A percentile compares a stretch with the other conserved stretches of the same genome.
These are phyloP conservation scores for Beauveria sp. DNA, from an alignment of 2,329 filamentous ascomycete species.

Conservation along the genomic window DNA sequence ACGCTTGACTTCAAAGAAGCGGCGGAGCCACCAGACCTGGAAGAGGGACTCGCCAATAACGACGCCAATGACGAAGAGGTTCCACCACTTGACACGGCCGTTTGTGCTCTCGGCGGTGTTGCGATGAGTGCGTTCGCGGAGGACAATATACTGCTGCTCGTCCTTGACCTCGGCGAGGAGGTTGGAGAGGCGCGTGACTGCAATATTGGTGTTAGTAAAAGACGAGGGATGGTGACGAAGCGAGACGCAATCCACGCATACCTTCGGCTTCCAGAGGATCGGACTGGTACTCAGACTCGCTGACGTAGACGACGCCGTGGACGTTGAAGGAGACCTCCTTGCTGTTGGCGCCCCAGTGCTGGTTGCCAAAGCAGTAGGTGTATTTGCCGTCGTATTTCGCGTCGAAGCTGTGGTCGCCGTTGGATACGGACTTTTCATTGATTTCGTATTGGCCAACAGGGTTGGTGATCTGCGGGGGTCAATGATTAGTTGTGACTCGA, in stretches of 20 bases:
- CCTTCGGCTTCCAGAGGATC: conserved; percentile 90
- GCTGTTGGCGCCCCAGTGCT: conserved; percentile 90
- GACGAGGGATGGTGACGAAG: neutral
- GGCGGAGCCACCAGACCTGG: conserved; percentile 98
- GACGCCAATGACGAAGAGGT: conserved; percentile 86
- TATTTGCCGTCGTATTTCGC: conserved; percentile 82
- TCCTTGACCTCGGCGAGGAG: conserved; percentile 90
- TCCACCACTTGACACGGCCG: conserved; percentile 98
- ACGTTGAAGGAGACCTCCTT: conserved; percentile 99
- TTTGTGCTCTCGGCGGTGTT: conserved; percentile 99
- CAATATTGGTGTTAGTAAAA: neutral
- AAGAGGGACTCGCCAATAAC: conserved; percentile 89
- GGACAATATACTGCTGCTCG: conserved; percentile 93
- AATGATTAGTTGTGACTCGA: conserved; percentile 14
- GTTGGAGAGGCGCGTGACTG: conserved; percentile 77
- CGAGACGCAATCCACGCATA: conserved; percentile 28
- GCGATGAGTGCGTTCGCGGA: conserved; percentile 90
- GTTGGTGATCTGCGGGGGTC: conserved; percentile 58
- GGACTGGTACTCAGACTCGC: conserved; percentile 72
- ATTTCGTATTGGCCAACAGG: conserved; percentile 69
- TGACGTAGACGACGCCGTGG: conserved; percentile 95
- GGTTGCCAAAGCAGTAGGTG: conserved; percentile 98
- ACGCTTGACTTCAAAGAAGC: conserved; percentile 87
- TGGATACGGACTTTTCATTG: conserved; percentile 73
- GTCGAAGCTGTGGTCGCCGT: conserved; percentile 88